A percentile compares a stretch with the other conserved stretches of the same genome.
Conservation (phyloP, 345 rosid species). For the Hibiscus trionum region DNA sequence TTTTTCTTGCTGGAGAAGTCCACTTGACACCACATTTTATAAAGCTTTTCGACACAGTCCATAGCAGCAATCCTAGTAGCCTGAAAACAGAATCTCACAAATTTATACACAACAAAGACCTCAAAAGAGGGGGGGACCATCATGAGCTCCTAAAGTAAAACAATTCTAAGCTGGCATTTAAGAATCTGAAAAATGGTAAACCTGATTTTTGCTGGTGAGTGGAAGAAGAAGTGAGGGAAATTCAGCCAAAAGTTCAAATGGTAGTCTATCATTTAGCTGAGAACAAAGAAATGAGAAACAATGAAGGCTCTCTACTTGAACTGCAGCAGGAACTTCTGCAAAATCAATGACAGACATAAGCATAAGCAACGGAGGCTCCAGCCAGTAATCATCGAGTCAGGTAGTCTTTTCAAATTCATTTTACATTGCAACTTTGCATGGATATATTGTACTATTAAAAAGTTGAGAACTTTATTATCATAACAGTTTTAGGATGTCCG, state of each 20-base stretch:
- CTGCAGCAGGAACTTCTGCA: constrained; percentile 52
- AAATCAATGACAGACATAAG: constrained; percentile 19
- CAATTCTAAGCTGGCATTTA: not conserved
- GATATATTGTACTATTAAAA: no score
- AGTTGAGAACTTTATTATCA: no score
- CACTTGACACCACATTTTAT: constrained; percentile 36
- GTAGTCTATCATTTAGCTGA: constrained; percentile 42
- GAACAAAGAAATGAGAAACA: constrained; percentile 28
- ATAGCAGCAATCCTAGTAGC: constrained; percentile 62
- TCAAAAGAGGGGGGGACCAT: not conserved
- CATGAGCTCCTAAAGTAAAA: not conserved
- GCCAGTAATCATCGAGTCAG: not conserved
- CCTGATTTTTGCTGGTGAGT: constrained; percentile 61
- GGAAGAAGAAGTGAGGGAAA: constrained; percentile 76
- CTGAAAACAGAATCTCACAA: constrained; percentile 34
- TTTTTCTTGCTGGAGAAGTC: constrained; percentile 77
- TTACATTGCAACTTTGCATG: no score
- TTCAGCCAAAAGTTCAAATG: constrained; percentile 50
- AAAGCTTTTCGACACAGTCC: constrained; percentile 64
- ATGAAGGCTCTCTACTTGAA: constrained; percentile 68
- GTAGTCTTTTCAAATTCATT: not conserved
- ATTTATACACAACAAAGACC: not conserved
- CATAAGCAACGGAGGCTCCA: not conserved
- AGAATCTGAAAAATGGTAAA: constrained; percentile 9
- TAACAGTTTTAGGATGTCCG: no score